phyloP scores from a whole-genome alignment of 805 yeast genomes.

The Vanderwaltozyma tropicalis region DNA sequence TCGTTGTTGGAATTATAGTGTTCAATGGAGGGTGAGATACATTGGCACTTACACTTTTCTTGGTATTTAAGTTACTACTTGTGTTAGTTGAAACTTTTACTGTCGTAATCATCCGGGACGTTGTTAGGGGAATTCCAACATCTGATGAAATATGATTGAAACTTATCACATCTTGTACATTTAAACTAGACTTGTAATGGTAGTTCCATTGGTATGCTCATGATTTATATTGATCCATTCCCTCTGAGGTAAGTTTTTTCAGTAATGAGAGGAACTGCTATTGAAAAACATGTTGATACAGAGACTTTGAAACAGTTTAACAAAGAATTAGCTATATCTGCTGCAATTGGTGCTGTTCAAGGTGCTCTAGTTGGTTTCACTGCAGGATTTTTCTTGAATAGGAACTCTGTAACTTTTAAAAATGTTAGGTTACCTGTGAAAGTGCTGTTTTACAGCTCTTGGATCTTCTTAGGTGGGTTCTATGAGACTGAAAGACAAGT shows the following conservation, averaged over 20 bases:
- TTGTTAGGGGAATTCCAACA: background rate
- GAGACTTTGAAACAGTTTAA: slow-evolving; percentile 1
- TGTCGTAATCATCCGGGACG: background rate
- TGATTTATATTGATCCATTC: too few species aligned
- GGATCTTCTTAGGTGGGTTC: slow-evolving; percentile 34
- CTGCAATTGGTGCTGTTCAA: slow-evolving; percentile 34
- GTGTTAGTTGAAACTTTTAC: too few species aligned
- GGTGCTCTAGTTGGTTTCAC: slow-evolving; percentile 32
- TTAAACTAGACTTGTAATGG: too few species aligned
- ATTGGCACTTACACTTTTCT: too few species aligned
- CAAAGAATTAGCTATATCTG: slow-evolving; percentile 22
- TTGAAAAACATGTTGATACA: slow-evolving; percentile 1
- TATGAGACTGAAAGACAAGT: slow-evolving; percentile 35
- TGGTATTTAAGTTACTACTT: too few species aligned
- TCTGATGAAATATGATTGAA: too few species aligned
- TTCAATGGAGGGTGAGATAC: too few species aligned
- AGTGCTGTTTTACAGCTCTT: slow-evolving; percentile 32
- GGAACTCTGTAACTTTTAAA: slow-evolving; percentile 29
- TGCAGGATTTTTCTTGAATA: slow-evolving; percentile 26
- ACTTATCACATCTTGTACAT: too few species aligned
- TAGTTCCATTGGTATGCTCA: too few species aligned
- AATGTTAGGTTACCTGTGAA: slow-evolving; percentile 32
- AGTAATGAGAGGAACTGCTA: background rate
- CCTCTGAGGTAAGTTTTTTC: too few species aligned
- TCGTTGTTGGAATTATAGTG: too few species aligned